phyloP scores from a whole-genome alignment of 2,329 filamentous ascomycete genomes.

The Proliferodiscus dingleyae region DNA sequence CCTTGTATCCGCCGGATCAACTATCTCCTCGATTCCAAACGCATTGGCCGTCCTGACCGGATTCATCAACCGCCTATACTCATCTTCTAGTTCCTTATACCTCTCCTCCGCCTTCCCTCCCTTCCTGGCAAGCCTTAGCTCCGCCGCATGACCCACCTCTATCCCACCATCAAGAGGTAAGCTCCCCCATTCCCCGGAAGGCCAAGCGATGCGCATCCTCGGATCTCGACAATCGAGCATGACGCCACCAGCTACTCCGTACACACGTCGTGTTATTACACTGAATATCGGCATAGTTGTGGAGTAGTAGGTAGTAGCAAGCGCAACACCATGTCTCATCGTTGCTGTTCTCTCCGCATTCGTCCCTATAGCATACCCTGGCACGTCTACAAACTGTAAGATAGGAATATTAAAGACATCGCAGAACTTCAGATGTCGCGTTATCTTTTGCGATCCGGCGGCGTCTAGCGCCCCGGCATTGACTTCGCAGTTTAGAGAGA shows the following conservation, averaged over 20 bases:
- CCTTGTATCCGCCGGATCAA: constrained; percentile 56
- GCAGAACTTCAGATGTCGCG: constrained; percentile 55
- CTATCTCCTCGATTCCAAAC: constrained; percentile 60
- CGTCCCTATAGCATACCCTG: constrained; percentile 60
- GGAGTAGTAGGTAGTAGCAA: constrained; percentile 57
- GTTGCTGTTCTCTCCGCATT: constrained; percentile 57
- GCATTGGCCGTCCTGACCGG: constrained; percentile 59
- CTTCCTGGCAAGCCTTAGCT: constrained; percentile 51
- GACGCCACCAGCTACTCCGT: constrained; percentile 59
- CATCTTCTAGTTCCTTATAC: constrained; percentile 53
- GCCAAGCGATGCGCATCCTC: constrained; percentile 58
- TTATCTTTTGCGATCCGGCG: constrained; percentile 55
- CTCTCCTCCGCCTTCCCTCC: constrained; percentile 44
- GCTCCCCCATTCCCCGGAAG: constrained; percentile 57
- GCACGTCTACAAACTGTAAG: constrained; percentile 59
- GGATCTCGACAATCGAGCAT: constrained; percentile 61
- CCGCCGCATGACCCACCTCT: constrained; percentile 57
- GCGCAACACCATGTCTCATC: constrained; percentile 59
- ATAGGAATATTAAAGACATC: constrained; percentile 62
- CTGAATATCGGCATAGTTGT: constrained; percentile 60
- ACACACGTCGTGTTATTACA: constrained; percentile 56
- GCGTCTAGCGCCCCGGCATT: constrained; percentile 58
- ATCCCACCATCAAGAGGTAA: constrained; percentile 60
- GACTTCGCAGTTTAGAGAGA: constrained; percentile 57
- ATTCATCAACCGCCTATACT: constrained; percentile 59